These are phyloP conservation scores for Castanopsis chinensis DNA, from an alignment of 306 rosid species.

Conservation along the genomic window DNA sequence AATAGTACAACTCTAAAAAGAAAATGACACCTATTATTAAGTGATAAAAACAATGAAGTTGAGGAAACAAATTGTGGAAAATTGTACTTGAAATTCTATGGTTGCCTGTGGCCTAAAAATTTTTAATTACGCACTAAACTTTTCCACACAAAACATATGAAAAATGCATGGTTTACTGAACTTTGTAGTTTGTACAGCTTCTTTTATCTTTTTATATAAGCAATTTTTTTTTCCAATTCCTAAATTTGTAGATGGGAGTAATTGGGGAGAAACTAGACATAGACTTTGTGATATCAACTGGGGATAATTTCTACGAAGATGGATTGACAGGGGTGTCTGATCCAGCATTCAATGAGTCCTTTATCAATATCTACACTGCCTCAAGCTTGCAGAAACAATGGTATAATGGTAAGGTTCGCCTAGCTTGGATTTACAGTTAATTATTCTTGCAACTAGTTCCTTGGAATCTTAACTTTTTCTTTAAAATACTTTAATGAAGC, in stretches of 20 bases:
- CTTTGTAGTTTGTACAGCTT: not conserved
- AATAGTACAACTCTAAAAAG: rapidly evolving
- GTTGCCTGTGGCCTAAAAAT: too few species aligned
- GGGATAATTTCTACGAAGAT: constrained; percentile 74
- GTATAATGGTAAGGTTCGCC: constrained; percentile 49
- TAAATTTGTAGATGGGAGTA: constrained; percentile 55
- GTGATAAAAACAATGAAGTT: too few species aligned
- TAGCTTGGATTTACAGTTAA: not conserved
- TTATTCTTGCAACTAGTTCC: too few species aligned
- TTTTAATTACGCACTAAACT: too few species aligned
- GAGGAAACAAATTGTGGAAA: too few species aligned
- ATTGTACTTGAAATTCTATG: too few species aligned
- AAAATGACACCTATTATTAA: too few species aligned
- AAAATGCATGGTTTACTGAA: not conserved
- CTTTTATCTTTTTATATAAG: not conserved
- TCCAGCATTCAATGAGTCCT: constrained; percentile 65
- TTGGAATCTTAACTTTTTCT: too few species aligned
- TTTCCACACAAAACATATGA: too few species aligned
- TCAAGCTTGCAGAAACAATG: constrained; percentile 68
- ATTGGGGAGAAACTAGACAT: constrained; percentile 53
- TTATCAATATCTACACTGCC: constrained; percentile 60
- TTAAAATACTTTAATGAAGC: too few species aligned
- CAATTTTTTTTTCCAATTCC: not conserved
- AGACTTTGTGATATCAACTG: constrained; percentile 68
- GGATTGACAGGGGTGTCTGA: constrained; percentile 59